A percentile compares a stretch with the other conserved stretches of the same genome.
These are phyloP conservation scores for Phaeoacremonium minimum DNA, from an alignment of 2,329 filamentous ascomycete species.

Conservation along the genomic window DNA sequence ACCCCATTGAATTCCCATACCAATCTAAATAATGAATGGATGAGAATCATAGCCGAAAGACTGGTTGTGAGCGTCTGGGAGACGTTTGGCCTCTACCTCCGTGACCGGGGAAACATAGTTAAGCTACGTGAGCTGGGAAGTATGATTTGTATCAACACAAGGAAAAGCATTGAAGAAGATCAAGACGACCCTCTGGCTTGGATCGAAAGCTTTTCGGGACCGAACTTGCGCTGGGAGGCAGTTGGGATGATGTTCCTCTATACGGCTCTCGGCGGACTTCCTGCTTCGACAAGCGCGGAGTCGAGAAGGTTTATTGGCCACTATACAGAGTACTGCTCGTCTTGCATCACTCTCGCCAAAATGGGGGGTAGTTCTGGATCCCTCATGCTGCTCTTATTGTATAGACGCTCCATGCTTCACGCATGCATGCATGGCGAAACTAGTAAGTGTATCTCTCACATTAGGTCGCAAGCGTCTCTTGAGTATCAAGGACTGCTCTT, in stretches of 20 bases:
- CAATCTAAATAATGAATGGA: constrained; percentile 24
- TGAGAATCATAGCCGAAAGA: constrained; percentile 17
- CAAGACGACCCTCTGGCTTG: constrained; percentile 28
- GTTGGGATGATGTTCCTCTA: constrained; percentile 31
- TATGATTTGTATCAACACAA: constrained; percentile 30
- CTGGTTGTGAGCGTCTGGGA: constrained; percentile 26
- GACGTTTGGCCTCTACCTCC: constrained; percentile 22
- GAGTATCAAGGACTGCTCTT: too few relatives aligned
- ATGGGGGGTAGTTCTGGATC: constrained; percentile 26
- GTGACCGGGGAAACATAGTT: constrained; percentile 13
- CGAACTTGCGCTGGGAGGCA: constrained; percentile 36
- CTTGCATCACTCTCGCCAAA: too few relatives aligned
- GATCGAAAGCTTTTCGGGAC: constrained; percentile 31
- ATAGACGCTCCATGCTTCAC: constrained; percentile 25
- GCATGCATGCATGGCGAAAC: constrained; percentile 34
- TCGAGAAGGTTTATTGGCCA: constrained; percentile 20
- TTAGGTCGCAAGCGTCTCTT: too few relatives aligned
- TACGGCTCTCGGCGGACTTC: constrained; percentile 9
- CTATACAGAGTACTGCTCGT: constrained; percentile 20
- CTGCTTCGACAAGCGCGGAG: constrained; percentile 8
- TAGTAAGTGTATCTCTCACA: too few relatives aligned
- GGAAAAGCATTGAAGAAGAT: constrained; percentile 26
- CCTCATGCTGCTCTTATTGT: constrained; percentile 28
- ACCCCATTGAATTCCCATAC: constrained; percentile 13
- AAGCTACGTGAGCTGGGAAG: constrained; percentile 29